Evolutionary conservation across 257 asterid species (phyloP), one percentile per base, ranked within the genome.

Genomic region (Gardenia jasminoides): DNA sequence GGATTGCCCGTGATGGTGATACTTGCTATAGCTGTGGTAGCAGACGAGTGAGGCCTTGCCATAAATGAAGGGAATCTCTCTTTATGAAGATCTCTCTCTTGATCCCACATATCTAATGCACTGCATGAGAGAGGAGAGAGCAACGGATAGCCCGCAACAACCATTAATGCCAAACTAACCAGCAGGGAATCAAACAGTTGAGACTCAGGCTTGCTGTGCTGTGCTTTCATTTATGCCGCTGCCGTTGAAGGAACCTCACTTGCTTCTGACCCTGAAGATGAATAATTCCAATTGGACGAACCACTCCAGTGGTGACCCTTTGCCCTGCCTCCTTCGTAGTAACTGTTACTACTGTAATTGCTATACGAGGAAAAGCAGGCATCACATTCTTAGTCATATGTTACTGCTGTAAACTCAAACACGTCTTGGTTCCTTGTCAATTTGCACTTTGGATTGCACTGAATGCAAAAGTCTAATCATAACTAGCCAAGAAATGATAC

Each of bases 21-120:
- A 50, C 83, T 84, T 56, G 70, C 56, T 71, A 20, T 47, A 36
- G 52, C 31, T 22, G 50, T 46, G 50, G 13, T 46, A 46, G 50
- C 50, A 46, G 50, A 46, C 50, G 13, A 46, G 50, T 10, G 50
- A 46, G 50, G 50, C 50, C 50, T 31, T 76, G 73, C 80, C 80
- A 81, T 84, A 78, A 83, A 84, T 81, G 88, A 76, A 36, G 82
- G 88, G 88, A 81, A 84, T 84, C 88, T 81, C 80, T 75, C 68
- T 62, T 44, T 61, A 62, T 74, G 69, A 56, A 36, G 24, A 36
- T 33, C 67, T 59, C 66, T 69, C 46, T 70, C 54, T 31, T 7
- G 13, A 54, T 74, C 75, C 41, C 59, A 73, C 70, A 79, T 62
- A 70, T 16, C 43, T 43, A 70, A 61, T 78, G 36, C 72, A 78